Percentiles rank a stretch among this genome's conserved stretches.
These are phyloP conservation scores for Fusarium sp. DNA, from an alignment of 2,329 filamentous ascomycete genomes.

Conservation along the genomic window DNA sequence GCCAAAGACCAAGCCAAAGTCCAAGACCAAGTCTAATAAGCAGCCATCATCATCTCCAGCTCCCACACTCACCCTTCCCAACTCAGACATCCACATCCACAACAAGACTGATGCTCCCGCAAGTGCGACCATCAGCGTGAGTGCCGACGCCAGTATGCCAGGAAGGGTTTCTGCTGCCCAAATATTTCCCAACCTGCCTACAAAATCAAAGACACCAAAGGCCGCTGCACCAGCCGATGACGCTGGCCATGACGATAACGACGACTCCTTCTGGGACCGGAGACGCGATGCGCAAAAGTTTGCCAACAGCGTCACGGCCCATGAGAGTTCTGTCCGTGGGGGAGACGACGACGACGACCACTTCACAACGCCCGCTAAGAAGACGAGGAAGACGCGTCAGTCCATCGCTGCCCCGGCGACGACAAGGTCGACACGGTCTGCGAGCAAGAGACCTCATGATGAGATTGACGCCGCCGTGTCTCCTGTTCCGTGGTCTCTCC, in stretches of 20 bases:
- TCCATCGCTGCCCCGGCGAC: conserved; percentile 50
- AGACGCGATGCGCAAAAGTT: conserved; percentile 54
- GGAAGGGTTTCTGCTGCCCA: conserved; percentile 52
- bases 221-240: conserved; percentile 46
- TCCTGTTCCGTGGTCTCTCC: conserved; percentile 62
- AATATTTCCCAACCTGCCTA: conserved; percentile 49
- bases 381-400: conserved; percentile 52
- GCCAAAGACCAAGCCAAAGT: conserved; percentile 42
- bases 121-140: conserved; percentile 43
- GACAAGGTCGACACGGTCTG: conserved; percentile 60
- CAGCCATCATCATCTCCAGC: conserved; percentile 52
- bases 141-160: conserved; percentile 54
- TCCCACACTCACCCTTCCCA: conserved; percentile 33
- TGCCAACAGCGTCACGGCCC: conserved; percentile 51
- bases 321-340: conserved; percentile 55
- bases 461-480: conserved; percentile 65
- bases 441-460: conserved; percentile 65
- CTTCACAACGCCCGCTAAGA: conserved; percentile 49
- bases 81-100: conserved; percentile 29
- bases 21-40: conserved; percentile 50
- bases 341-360: conserved; percentile 43
- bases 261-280: conserved; percentile 50
- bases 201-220: conserved; percentile 47
- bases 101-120: conserved; percentile 37
- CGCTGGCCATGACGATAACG: conserved; percentile 48